Evolutionary conservation across 2,329 filamentous ascomycete genomes (phyloP), one percentile per base, ranked within the genome.

Genomic region (Moelleriella libera): DNA sequence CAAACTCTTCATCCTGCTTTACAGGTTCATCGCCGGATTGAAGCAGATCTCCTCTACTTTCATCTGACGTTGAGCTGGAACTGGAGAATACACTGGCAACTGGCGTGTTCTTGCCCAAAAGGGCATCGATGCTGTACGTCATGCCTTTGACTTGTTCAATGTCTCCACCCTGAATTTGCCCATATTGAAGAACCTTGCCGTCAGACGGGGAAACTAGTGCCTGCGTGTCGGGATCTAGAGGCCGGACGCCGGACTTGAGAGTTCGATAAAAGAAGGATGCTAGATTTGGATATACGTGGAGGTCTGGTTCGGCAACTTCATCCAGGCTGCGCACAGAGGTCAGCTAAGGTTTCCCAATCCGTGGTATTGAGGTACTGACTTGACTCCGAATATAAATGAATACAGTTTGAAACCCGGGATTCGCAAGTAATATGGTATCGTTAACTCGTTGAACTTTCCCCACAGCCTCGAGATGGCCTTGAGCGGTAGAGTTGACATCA

Each of bases 111-210:
- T 77, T 80, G 46, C 92, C 92, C 2, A 98, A 75, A 2, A 98
- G 75, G 6, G 92, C 89, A 61, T 98, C 92, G 47, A 98, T 77
- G 54, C 83, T 94, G 67, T 98, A 98, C 1, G 92, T 98, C 75
- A 98, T 92, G 50, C 92, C 92, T 68, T 98, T 98, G 53, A 98
- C 90, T 68, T 98, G 92, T 64, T 98, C 92, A 42, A 98, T 94
- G 59, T 96, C 88, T 44, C 90, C 89, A 57, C 89, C 81, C 58
- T 94, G 84, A 49, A 98, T 96, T 56, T 81, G 82, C 9, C 92
- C 92, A 56, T 88, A 96, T 58, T 97, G 90, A 30, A 98, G 76
- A 43, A 98, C 76, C 53, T 85, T 84, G 44, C 92, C 92, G 63
- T 98, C 92, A 5, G 92, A 80, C 1, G 92, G 94, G 1, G 88